Evolutionary conservation across 2,329 filamentous ascomycete genomes (phyloP), one percentile per base, ranked within the genome.

Genomic region (Pestalotiopsis sp.): DNA sequence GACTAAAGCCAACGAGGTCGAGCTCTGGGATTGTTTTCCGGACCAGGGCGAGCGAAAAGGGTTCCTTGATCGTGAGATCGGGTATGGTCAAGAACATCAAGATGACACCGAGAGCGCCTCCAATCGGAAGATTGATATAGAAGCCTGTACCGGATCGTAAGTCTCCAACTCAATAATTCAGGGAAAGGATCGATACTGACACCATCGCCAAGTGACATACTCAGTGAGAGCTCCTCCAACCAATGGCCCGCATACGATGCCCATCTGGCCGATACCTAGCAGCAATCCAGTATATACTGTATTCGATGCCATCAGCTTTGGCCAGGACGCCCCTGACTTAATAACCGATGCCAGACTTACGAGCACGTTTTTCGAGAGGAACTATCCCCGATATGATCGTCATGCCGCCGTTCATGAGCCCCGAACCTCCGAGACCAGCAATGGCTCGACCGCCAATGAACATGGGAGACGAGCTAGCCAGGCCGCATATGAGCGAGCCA

Each of bases 381-480:
- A 78, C 70, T 40, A 76, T 70, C 14, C 74, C 81, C 0, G 80
- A 81, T 56, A 87, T 79, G 41, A 88, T 87, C 3, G 81, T 86
- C 69, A 88, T 77, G 3, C 78, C 79, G 0, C 87, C 87, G 12
- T 81, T 85, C 67, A 83, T 79, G 2, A 89, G 69, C 0, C 83
- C 87, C 2, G 86, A 80, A 0, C 79, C 80, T 0, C 87, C 87
- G 0, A 83, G 71, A 0, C 87, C 87, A 0, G 86, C 84, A 6
- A 89, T 74, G 1, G 85, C 84, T 4, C 87, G 81, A 1, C 86
- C 86, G 7, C 84, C 75, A 57, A 89, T 89, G 58, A 89, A 80
- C 79, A 85, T 85, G 0, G 76, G 72, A 0, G 84, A 85, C 11
- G 79, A 83, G 0, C 72, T 77, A 0, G 87, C 84, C 67, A 80